These are phyloP conservation scores for Fusarium mexicanum DNA, from an alignment of 2,329 filamentous ascomycete species.

Conservation along the genomic window DNA sequence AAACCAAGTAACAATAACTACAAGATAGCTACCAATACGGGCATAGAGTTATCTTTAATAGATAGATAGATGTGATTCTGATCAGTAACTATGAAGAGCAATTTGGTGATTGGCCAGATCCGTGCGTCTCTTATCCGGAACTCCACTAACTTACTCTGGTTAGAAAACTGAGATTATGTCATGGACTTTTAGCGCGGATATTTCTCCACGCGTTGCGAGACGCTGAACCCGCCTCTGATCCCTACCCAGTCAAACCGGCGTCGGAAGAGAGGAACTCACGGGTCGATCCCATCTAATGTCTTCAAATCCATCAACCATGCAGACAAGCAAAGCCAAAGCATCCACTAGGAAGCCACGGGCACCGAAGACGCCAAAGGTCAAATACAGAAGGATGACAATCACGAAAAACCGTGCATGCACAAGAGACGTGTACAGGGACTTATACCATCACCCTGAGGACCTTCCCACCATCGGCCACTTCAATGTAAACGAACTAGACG, in stretches of 20 bases:
- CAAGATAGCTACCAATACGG: background rate
- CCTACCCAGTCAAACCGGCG: background rate
- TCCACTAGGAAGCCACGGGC: background rate
- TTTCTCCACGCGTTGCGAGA: background rate
- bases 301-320: background rate
- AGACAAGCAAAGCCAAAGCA: background rate
- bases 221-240: background rate
- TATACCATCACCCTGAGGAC: background rate
- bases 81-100: accelerated
- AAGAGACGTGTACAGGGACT: background rate
- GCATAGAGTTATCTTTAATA: background rate
- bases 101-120: background rate
- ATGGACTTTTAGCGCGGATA: background rate
- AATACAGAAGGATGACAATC: background rate
- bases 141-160: accelerated
- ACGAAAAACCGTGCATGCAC: background rate
- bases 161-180: background rate
- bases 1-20: accelerated
- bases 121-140: accelerated
- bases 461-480: background rate
- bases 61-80: background rate
- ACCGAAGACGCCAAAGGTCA: background rate
- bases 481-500: background rate
- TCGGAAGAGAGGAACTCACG: background rate
- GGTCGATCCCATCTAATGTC: background rate